A percentile compares a stretch with the other conserved stretches of the same genome.
phyloP scores from a whole-genome alignment of 257 asterid genomes.

The Phtheirospermum japonicum region DNA sequence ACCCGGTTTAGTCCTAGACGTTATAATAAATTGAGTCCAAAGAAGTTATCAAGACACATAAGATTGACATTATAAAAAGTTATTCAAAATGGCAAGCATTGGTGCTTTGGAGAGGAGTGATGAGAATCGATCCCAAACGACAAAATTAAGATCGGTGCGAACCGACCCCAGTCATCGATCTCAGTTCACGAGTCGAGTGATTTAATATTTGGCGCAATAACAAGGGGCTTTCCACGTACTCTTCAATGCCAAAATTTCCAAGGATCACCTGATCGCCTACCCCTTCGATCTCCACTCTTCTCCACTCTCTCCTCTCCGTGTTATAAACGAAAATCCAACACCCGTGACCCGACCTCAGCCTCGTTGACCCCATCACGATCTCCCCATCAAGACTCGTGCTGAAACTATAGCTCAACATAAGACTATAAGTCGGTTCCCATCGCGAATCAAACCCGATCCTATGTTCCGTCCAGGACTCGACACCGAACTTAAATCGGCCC shows the following conservation, averaged over 20 bases:
- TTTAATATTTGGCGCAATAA: neutral
- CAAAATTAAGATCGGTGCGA: no score
- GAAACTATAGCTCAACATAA: neutral
- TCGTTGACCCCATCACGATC: neutral
- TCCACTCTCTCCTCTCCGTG: neutral
- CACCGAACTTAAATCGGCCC: neutral
- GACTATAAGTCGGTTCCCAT: neutral
- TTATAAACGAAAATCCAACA: neutral
- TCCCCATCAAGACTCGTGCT: neutral
- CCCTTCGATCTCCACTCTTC: constrained; percentile 3
- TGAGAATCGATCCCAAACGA: no score
- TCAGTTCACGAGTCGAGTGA: no score
- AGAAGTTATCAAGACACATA: no score
- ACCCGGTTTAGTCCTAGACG: no score
- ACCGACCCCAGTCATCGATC: no score
- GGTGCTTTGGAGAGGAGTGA: no score
- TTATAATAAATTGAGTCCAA: no score
- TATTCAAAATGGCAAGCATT: no score
- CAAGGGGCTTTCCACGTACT: neutral
- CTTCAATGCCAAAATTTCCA: neutral
- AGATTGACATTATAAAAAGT: no score
- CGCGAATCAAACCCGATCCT: neutral
- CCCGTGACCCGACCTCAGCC: neutral
- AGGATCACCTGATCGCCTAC: neutral
- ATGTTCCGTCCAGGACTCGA: neutral